phyloP scores from a whole-genome alignment of 1,139 yeast species.

The Yamadazyma dushanensis region DNA sequence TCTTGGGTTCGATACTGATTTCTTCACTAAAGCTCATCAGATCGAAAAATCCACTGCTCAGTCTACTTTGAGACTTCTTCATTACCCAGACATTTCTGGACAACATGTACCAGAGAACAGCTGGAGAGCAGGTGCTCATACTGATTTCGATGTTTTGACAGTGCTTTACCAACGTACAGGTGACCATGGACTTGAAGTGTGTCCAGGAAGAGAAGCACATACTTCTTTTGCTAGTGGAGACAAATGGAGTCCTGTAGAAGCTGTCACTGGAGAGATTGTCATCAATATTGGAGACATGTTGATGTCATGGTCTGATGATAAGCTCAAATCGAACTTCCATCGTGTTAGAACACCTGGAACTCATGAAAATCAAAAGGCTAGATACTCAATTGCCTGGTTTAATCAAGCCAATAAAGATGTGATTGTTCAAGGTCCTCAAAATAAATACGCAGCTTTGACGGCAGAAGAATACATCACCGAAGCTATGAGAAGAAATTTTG shows the following conservation, averaged over 20 bases:
- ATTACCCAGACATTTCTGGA: constrained; percentile 24
- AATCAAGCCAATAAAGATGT: constrained; percentile 31
- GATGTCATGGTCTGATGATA: constrained; percentile 32
- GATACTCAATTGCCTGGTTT: constrained; percentile 28
- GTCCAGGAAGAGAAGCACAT: constrained; percentile 30
- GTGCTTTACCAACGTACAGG: constrained; percentile 28
- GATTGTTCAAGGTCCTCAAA: constrained; percentile 25
- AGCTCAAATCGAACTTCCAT: constrained; percentile 27
- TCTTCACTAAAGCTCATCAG: constrained; percentile 22
- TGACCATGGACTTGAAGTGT: constrained; percentile 29
- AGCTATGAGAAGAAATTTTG: constrained; percentile 26
- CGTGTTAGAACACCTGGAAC: constrained; percentile 24
- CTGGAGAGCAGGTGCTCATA: constrained; percentile 34
- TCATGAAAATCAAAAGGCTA: constrained; percentile 21
- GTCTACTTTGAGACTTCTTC: constrained; percentile 26
- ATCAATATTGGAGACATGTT: constrained; percentile 32
- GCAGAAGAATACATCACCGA: constrained; percentile 26
- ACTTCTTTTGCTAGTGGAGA: constrained; percentile 28
- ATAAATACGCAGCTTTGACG: constrained; percentile 25
- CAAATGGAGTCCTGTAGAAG: constrained; percentile 27
- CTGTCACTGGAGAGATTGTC: constrained; percentile 29
- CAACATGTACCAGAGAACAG: constrained; percentile 15
- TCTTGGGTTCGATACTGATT: constrained; percentile 22
- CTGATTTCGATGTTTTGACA: constrained; percentile 29
- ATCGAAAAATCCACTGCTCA: constrained; percentile 25